Evolutionary conservation across 2,329 filamentous ascomycete genomes (phyloP).

Genomic region (Hyphodiscus sp.): DNA sequence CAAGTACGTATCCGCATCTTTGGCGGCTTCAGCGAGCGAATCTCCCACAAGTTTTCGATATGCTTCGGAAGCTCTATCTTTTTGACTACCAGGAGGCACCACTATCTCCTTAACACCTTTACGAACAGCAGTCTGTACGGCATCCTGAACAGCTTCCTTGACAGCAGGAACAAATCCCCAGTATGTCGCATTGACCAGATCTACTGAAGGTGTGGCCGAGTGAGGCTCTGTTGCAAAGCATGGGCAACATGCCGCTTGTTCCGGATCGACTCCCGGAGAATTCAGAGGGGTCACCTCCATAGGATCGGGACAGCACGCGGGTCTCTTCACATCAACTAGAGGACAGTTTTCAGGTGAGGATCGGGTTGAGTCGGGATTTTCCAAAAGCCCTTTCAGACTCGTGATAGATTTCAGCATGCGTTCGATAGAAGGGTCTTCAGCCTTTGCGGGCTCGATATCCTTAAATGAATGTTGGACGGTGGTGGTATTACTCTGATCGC

Average conservation of each 20-base stretch:
- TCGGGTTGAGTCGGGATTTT: too few species aligned
- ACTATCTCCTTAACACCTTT: conserved; percentile 21
- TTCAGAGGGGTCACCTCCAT: too few species aligned
- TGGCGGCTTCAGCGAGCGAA: conserved; percentile 18
- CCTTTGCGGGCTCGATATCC: too few species aligned
- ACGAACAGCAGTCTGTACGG: conserved; percentile 23
- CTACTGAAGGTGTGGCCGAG: neutral
- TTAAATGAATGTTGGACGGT: too few species aligned
- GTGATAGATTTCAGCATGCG: too few species aligned
- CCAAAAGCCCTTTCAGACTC: too few species aligned
- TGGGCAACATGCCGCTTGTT: neutral
- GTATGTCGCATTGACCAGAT: conserved; percentile 17
- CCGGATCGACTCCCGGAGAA: neutral
- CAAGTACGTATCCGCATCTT: conserved; percentile 22
- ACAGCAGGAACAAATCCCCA: conserved; percentile 26
- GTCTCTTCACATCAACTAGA: too few species aligned
- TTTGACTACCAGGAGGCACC: conserved; percentile 15
- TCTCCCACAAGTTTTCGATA: conserved; percentile 22
- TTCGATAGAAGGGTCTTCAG: too few species aligned
- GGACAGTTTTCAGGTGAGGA: too few species aligned
- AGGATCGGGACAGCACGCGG: too few species aligned
- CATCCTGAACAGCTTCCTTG: conserved; percentile 23
- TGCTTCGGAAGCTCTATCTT: conserved; percentile 17
- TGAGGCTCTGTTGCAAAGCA: too few species aligned
- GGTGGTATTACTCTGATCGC: neutral